Base-by-base conservation (phyloP, 2,329 filamentous ascomycete genomes). In the Fusarium newnesense region DNA sequence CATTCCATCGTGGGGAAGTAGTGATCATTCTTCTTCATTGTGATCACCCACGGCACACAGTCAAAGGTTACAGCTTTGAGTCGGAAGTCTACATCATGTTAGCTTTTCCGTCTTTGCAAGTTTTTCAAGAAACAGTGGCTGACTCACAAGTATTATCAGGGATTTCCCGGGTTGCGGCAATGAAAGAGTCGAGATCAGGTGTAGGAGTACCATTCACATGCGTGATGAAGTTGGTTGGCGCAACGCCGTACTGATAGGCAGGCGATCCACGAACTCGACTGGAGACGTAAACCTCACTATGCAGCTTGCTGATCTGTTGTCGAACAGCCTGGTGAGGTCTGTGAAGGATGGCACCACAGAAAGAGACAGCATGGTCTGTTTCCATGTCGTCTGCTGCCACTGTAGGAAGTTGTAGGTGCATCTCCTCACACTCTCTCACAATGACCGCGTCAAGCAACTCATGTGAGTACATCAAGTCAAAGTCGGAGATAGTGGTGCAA, bases 1-100 rank as follows among this genome's bases (percentile, higher is more conserved):
- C 90, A 92, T 78, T 93, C 91, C 81, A 90, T 89, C 1, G 90
- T 92, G 1, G 91, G 91, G 82, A 93, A 93, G 81, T 99, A 99
- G 83, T 99, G 96, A 80, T 99, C 96, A 77, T 98, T 98, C 89
- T 98, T 98, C 91, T 99, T 99, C 94, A 99, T 97, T 13, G 96
- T 99, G 43, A 97, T 94, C n/a, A 99, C 95, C 95, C 96, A 99
- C 7, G 96, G 96, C 15, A 99, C 95, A 78, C 97, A 97, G 82
- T 99, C 96, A 79, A 99, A 99, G 0, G 96, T 98, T 81, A 98
- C 94, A n/a, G 96, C 94, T 81, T 96, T 95, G 60, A 99, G 87
- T 24, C 96, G 92, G 90, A 99, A 99, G 84, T 99, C 91, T 92
- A 64, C 37, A n/a, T 24, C n/a, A 42, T 30, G 61, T 76, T 69